Evolutionary conservation across 2,329 filamentous ascomycete genomes (phyloP).

Genomic region (Paracoccidioides lutzii): DNA sequence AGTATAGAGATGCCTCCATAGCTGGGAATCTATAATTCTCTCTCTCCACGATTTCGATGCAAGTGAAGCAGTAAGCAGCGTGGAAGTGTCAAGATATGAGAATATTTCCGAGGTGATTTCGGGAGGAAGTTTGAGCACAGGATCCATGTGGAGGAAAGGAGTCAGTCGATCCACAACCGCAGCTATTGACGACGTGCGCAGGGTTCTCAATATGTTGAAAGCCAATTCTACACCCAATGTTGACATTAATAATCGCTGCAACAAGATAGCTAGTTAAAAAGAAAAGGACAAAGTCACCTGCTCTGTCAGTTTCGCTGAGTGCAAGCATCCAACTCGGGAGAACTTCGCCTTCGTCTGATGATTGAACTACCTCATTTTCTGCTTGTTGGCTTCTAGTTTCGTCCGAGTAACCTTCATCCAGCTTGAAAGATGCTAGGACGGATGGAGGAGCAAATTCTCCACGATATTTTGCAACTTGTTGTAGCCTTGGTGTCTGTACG

Average conservation of each 20-base stretch:
- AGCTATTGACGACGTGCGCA: slow-evolving; percentile 68
- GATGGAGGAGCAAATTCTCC: slow-evolving; percentile 20
- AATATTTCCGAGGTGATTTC: slow-evolving; percentile 88
- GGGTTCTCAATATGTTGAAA: slow-evolving; percentile 60
- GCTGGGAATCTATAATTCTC: slow-evolving; percentile 64
- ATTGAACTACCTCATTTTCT: slow-evolving; percentile 27
- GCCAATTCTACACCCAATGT: slow-evolving; percentile 53
- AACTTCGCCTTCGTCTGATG: slow-evolving; percentile 27
- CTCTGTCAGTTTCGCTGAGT: slow-evolving; percentile 42
- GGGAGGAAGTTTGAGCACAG: slow-evolving; percentile 68
- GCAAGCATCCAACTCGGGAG: slow-evolving; percentile 44
- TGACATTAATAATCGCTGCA: neutral
- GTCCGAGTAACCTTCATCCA: slow-evolving; percentile 82
- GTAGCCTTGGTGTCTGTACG: slow-evolving; percentile 16
- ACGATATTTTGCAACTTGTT: slow-evolving; percentile 15
- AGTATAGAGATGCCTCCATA: slow-evolving; percentile 77
- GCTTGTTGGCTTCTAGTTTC: slow-evolving; percentile 44
- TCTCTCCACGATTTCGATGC: slow-evolving; percentile 73
- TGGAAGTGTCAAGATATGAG: slow-evolving; percentile 68
- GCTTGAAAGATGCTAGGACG: slow-evolving; percentile 38
- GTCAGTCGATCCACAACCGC: slow-evolving; percentile 68
- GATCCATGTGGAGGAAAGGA: slow-evolving; percentile 84
- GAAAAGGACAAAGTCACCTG: slow-evolving; percentile 31
- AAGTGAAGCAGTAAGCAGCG: slow-evolving; percentile 64
- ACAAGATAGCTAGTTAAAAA: neutral